Conservation (phyloP, 768 basidiomycete genomes). For the Boletellus sp. region DNA sequence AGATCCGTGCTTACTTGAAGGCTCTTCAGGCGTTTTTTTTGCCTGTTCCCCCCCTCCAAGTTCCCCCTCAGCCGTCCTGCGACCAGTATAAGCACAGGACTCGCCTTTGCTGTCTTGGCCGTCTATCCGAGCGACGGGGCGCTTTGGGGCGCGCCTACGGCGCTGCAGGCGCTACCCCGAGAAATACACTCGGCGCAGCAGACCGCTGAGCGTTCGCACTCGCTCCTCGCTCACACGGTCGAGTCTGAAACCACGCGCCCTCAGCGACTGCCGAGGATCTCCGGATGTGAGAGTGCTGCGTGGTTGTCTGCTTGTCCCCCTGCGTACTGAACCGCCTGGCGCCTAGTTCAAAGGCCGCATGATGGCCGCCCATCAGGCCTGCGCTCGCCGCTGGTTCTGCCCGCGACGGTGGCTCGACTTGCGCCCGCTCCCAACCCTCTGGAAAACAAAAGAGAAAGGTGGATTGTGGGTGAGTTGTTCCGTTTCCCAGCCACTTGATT, state of each 20-base stretch:
- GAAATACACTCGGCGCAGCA: not conserved
- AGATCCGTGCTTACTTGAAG: not conserved
- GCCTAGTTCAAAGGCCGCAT: not conserved
- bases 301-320: not conserved
- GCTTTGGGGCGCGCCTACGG: not conserved
- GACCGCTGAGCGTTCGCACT: not conserved
- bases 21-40: not conserved
- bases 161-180: not conserved
- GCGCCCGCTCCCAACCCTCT: not conserved
- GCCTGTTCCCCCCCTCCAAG: not conserved
- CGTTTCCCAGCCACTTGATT: not conserved
- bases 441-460: too few relatives aligned
- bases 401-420: not conserved
- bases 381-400: not conserved
- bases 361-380: not conserved
- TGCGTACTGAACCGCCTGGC: not conserved
- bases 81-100: not conserved
- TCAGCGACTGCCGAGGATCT: not conserved
- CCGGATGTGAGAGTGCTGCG: not conserved
- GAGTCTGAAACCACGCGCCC: not conserved
- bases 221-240: not conserved
- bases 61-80: not conserved
- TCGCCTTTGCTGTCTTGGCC: not conserved
- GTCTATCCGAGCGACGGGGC: not conserved
- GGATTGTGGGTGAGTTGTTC: not conserved